phyloP scores from a whole-genome alignment of 2,329 filamentous ascomycete genomes.

The Diaporthe longicolla region DNA sequence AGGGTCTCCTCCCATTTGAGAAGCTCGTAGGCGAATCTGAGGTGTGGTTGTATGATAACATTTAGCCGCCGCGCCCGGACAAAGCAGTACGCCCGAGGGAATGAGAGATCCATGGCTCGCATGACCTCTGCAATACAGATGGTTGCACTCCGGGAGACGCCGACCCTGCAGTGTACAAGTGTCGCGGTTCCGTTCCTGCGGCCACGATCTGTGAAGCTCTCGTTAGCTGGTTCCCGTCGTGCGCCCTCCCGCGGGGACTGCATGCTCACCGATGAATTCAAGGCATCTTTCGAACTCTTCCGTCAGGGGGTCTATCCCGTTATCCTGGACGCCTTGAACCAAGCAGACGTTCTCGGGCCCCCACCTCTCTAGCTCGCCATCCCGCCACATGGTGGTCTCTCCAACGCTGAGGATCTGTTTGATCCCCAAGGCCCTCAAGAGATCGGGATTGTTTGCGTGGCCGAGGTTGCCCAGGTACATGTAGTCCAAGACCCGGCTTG shows the following conservation, averaged over 20 bases:
- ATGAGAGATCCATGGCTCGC: conserved; percentile 83
- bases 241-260: background rate
- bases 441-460: conserved; percentile 93
- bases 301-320: conserved; percentile 93
- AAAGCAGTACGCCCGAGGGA: conserved; percentile 95
- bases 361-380: conserved; percentile 79
- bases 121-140: conserved; percentile 99
- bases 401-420: conserved; percentile 91
- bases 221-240: conserved; percentile 24
- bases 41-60: conserved; percentile 97
- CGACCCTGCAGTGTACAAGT: conserved; percentile 95
- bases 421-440: conserved; percentile 86
- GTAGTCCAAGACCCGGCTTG: conserved; percentile 89
- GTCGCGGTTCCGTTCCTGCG: conserved; percentile 84
- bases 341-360: conserved; percentile 83
- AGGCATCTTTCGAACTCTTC: conserved; percentile 89
- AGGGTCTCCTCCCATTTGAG: conserved; percentile 94
- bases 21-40: conserved; percentile 94
- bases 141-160: conserved; percentile 94
- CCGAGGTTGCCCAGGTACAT: conserved; percentile 96
- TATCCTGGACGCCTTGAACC: conserved; percentile 92
- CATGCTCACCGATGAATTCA: conserved; percentile 86
- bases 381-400: conserved; percentile 86
- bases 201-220: conserved; percentile 75
- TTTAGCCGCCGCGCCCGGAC: conserved; percentile 93